These are phyloP conservation scores for Aeminium ludgeri DNA, from an alignment of 495 filamentous ascomycete species.

Conservation along the genomic window DNA sequence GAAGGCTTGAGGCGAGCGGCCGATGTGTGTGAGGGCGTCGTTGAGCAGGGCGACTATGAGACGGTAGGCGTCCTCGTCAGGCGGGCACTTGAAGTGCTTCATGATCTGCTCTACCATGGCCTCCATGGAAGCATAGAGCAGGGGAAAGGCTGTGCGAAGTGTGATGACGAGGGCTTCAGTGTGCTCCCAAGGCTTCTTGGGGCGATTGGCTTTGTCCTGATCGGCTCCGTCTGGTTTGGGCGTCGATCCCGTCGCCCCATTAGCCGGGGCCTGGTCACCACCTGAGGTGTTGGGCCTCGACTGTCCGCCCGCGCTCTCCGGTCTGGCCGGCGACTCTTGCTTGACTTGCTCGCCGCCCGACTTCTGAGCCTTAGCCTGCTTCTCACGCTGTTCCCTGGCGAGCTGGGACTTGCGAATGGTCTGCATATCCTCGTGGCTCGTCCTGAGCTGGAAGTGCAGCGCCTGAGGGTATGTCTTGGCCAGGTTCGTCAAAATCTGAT, in stretches of 20 bases:
- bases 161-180: slow-evolving; percentile 87
- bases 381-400: slow-evolving; percentile 52
- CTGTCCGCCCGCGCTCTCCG: slow-evolving; percentile 8
- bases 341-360: slow-evolving; percentile 28
- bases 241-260: slow-evolving; percentile 16
- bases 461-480: slow-evolving; percentile 88
- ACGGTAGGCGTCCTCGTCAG: slow-evolving; percentile 93
- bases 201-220: slow-evolving; percentile 21
- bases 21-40: slow-evolving; percentile 76
- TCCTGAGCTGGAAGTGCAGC: slow-evolving; percentile 84
- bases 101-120: slow-evolving; percentile 97
- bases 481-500: slow-evolving; percentile 72
- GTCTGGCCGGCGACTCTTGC: slow-evolving; percentile 30
- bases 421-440: slow-evolving; percentile 86
- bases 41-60: slow-evolving; percentile 95
- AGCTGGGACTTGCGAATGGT: slow-evolving; percentile 79
- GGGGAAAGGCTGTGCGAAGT: slow-evolving; percentile 88
- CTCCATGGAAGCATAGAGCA: slow-evolving; percentile 95
- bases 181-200: slow-evolving; percentile 83
- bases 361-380: slow-evolving; percentile 25
- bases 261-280: slow-evolving; percentile 13
- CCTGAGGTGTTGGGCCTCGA: slow-evolving; percentile 23
- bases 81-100: slow-evolving; percentile 96
- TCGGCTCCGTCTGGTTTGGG: slow-evolving; percentile 24
- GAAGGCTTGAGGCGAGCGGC: slow-evolving; percentile 68